Conservation (phyloP, 805 yeast genomes). For the Pichia rugopelliculosa region DNA sequence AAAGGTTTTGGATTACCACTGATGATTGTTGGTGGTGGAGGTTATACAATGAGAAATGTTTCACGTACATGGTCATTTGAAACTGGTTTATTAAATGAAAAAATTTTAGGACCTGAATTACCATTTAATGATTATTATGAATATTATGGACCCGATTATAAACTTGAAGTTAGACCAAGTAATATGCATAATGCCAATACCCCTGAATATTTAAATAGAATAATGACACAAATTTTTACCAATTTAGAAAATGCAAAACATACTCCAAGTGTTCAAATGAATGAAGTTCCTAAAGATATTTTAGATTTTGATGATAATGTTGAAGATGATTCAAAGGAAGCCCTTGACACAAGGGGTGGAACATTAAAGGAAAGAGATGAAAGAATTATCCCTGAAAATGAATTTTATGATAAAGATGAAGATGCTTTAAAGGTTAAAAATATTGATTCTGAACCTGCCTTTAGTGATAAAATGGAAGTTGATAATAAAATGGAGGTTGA, state of each 20-base stretch:
- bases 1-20: conserved; percentile 81
- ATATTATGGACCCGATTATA: conserved; percentile 95
- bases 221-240: conserved; percentile 64
- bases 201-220: conserved; percentile 83
- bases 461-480: background rate
- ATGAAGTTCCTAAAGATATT: conserved; percentile 80
- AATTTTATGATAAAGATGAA: conserved; percentile 65
- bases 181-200: conserved; percentile 96
- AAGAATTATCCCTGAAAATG: conserved; percentile 62
- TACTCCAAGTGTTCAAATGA: conserved; percentile 96
- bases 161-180: conserved; percentile 88
- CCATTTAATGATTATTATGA: conserved; percentile 97
- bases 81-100: conserved; percentile 80
- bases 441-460: conserved; percentile 14
- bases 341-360: conserved; percentile 88
- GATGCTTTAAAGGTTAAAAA: conserved; percentile 28
- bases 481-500: background rate
- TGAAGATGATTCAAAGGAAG: conserved; percentile 72
- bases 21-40: conserved; percentile 97
- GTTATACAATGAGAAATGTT: conserved; percentile 95
- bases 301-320: conserved; percentile 75
- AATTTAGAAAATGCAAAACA: conserved; percentile 86
- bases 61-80: conserved; percentile 94
- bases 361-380: conserved; percentile 79
- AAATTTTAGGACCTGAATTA: conserved; percentile 62